These are phyloP conservation scores for Theileria sp. DNA, from an alignment of 169 alveolate genomes.

Conservation along the genomic window DNA sequence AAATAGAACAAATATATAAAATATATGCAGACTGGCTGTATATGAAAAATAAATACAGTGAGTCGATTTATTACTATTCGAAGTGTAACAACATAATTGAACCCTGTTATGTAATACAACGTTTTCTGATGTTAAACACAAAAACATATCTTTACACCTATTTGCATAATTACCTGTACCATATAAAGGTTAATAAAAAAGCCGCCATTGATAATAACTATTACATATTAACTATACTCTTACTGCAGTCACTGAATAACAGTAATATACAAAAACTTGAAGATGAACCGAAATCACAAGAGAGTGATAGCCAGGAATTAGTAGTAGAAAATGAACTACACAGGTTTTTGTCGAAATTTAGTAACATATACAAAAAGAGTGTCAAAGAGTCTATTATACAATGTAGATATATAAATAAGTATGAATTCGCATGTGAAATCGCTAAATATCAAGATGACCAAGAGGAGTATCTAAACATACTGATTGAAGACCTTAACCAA, in stretches of 20 bases:
- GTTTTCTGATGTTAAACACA: constrained; percentile 38
- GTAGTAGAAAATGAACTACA: constrained; percentile 16
- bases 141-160: constrained; percentile 52
- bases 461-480: constrained; percentile 50
- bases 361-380: constrained; percentile 49
- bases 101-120: constrained; percentile 55
- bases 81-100: constrained; percentile 42
- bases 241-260: constrained; percentile 49
- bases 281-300: neutral
- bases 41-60: constrained; percentile 38
- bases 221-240: constrained; percentile 41
- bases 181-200: neutral
- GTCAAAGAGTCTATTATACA: constrained; percentile 45
- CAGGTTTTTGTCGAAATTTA: constrained; percentile 36
- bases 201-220: constrained; percentile 8
- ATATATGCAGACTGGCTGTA: constrained; percentile 66
- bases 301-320: neutral
- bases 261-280: neutral
- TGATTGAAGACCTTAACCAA: constrained; percentile 59
- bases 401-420: constrained; percentile 50
- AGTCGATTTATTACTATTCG: constrained; percentile 47
- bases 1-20: constrained; percentile 55
- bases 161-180: constrained; percentile 35
- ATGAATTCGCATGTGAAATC: constrained; percentile 47
- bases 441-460: constrained; percentile 52